Percentiles rank a stretch among this genome's conserved stretches.
phyloP scores from a whole-genome alignment of 306 rosid species.

The cucumber (Cucumis sativus) region DNA sequence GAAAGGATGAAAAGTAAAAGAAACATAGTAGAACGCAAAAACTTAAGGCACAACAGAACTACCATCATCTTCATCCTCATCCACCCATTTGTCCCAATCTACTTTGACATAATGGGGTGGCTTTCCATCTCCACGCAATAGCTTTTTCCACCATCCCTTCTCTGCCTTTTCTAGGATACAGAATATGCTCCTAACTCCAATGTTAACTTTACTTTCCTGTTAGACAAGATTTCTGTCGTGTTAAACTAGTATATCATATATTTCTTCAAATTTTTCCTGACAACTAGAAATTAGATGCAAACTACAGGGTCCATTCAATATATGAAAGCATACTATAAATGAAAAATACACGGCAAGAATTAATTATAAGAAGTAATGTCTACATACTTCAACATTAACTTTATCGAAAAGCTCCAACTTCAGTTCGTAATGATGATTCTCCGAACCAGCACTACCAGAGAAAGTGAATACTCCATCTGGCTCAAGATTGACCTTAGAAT shows the following conservation, averaged over 20 bases:
- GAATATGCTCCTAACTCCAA: constrained; percentile 67
- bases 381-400: constrained; percentile 80
- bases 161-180: constrained; percentile 78
- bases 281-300: neutral
- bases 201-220: constrained; percentile 82
- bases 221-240: neutral
- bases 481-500: constrained; percentile 73
- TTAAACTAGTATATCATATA: neutral
- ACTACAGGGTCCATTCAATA: neutral
- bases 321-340: neutral
- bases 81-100: constrained; percentile 98
- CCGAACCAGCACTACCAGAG: constrained; percentile 66
- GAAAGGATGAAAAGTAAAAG: neutral
- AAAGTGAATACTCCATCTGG: constrained; percentile 71
- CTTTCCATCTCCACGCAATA: constrained; percentile 62
- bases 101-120: constrained; percentile 80
- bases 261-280: neutral
- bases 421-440: constrained; percentile 47
- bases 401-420: constrained; percentile 80
- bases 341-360: neutral
- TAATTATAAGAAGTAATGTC: neutral
- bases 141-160: constrained; percentile 75
- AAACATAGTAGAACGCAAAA: neutral
- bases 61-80: constrained; percentile 82
- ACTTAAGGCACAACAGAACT: neutral